phyloP scores from a whole-genome alignment of 257 asterid genomes.

The Orobanche coerulescens region DNA sequence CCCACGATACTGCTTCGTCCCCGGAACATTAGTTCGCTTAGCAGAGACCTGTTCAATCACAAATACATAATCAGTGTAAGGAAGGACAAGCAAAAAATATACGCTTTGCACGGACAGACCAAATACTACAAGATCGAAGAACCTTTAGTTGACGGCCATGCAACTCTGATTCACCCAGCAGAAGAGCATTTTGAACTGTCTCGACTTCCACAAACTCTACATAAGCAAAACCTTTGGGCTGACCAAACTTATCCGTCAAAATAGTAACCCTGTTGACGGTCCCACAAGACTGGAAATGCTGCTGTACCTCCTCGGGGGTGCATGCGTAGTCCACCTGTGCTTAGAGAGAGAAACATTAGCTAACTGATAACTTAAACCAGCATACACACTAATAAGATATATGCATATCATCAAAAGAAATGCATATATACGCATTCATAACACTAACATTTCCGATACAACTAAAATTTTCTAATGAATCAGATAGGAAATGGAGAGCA shows the following conservation, averaged over 20 bases:
- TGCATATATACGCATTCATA: not conserved
- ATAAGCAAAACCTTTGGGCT: constrained; percentile 50
- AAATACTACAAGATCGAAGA: constrained; percentile 8
- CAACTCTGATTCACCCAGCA: constrained; percentile 37
- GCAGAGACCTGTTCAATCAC: constrained; percentile 38
- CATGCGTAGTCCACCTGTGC: constrained; percentile 47
- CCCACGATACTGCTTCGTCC: constrained; percentile 45
- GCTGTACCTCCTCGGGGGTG: constrained; percentile 50
- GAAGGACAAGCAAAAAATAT: not conserved
- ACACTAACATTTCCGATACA: not conserved
- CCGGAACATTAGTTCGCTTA: constrained; percentile 57
- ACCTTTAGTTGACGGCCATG: constrained; percentile 56
- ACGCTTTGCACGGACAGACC: not conserved
- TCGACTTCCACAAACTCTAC: constrained; percentile 45
- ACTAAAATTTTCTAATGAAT: not conserved
- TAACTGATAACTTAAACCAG: not conserved
- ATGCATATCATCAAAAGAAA: not conserved
- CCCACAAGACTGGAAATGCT: constrained; percentile 48
- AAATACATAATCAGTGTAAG: not conserved
- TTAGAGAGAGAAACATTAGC: constrained; percentile 16
- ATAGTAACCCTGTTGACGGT: constrained; percentile 48
- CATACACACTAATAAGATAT: no score
- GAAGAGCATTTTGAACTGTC: constrained; percentile 41
- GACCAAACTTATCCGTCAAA: constrained; percentile 39
- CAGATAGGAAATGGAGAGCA: not conserved